A percentile compares a stretch with the other conserved stretches of the same genome.
phyloP scores from a whole-genome alignment of 2,329 filamentous ascomycete genomes.

The Ophioceras dolichostomum region DNA sequence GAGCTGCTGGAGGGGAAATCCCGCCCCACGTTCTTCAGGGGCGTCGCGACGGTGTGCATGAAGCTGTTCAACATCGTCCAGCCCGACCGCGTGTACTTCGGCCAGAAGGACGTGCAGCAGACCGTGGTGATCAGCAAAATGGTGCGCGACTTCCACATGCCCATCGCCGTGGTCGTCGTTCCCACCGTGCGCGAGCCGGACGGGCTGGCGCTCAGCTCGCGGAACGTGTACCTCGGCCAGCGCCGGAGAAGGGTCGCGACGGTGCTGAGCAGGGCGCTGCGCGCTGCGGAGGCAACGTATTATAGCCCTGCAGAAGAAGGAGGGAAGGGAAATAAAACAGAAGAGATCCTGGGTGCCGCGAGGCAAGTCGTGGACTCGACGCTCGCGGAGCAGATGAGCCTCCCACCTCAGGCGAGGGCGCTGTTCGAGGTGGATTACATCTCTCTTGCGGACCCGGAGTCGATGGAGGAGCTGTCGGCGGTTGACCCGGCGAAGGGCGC shows the following conservation, averaged over 20 bases:
- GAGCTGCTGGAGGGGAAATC: slow-evolving; percentile 73
- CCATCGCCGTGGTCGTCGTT: slow-evolving; percentile 61
- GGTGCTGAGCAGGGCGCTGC: slow-evolving; percentile 58
- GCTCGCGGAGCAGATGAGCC: slow-evolving; percentile 46
- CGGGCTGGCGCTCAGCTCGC: slow-evolving; percentile 80
- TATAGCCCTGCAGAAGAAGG: slow-evolving; percentile 34
- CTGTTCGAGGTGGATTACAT: slow-evolving; percentile 84
- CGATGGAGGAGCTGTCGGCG: slow-evolving; percentile 62
- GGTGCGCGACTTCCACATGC: slow-evolving; percentile 77
- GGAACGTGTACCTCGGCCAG: slow-evolving; percentile 83
- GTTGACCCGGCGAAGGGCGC: slow-evolving; percentile 63
- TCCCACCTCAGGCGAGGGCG: slow-evolving; percentile 49
- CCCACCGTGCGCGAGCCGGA: slow-evolving; percentile 66
- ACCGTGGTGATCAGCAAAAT: slow-evolving; percentile 80
- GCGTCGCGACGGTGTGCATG: slow-evolving; percentile 92
- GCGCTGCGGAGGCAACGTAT: slow-evolving; percentile 59
- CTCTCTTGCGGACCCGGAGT: slow-evolving; percentile 75
- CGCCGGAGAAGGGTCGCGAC: slow-evolving; percentile 60
- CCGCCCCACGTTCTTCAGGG: slow-evolving; percentile 88
- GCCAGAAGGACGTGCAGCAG: slow-evolving; percentile 96
- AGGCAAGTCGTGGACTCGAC: slow-evolving; percentile 42
- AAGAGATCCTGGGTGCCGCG: slow-evolving; percentile 60
- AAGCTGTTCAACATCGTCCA: slow-evolving; percentile 79
- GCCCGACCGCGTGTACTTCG: slow-evolving; percentile 78
- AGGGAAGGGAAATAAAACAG: too few relatives aligned